These are phyloP conservation scores for Fraxinus nigra DNA, from an alignment of 305 asterid genomes.

Conservation along the genomic window DNA sequence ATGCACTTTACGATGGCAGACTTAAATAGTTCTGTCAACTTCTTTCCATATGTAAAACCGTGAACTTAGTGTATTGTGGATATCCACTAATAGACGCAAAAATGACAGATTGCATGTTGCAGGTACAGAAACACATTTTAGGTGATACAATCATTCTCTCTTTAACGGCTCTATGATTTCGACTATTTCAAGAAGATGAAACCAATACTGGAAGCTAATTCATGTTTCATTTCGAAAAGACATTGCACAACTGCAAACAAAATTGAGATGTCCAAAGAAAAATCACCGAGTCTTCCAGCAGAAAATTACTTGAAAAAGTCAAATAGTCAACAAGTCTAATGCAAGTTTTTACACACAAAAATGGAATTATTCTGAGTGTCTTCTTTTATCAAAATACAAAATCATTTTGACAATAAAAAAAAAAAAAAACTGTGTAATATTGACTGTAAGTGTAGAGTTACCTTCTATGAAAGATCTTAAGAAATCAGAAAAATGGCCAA, in stretches of 20 bases:
- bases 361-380: background rate
- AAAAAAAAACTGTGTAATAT: background rate
- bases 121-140: background rate
- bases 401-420: background rate
- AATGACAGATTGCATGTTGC: background rate
- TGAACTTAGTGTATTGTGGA: background rate
- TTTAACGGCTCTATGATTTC: background rate
- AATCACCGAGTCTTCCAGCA: background rate
- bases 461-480: background rate
- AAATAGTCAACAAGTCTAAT: background rate
- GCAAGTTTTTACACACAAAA: background rate
- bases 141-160: background rate
- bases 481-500: background rate
- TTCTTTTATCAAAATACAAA: background rate
- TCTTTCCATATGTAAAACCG: background rate
- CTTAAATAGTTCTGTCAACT: background rate
- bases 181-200: background rate
- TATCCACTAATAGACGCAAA: background rate
- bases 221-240: background rate
- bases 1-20: background rate
- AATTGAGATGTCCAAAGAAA: background rate
- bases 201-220: background rate
- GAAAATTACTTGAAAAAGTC: background rate
- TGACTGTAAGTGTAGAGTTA: background rate
- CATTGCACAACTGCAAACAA: background rate